A percentile compares a stretch with the other conserved stretches of the same genome.
phyloP scores from a whole-genome alignment of 129 eudicot species.

The Chrysanthemum lavandulifolium region DNA sequence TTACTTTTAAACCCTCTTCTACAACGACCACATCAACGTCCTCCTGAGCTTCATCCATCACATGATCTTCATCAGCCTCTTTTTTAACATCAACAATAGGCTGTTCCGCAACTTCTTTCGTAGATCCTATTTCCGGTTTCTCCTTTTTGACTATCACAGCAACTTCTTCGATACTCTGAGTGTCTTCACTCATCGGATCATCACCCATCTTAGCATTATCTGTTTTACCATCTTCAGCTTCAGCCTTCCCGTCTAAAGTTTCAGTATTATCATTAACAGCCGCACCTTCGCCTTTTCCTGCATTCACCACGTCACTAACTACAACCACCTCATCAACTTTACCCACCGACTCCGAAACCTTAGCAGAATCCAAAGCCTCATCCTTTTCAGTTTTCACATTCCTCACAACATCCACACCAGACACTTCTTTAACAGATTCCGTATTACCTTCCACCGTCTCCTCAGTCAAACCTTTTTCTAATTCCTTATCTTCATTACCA shows the following conservation, averaged over 20 bases:
- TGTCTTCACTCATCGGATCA: slow-evolving; percentile 13
- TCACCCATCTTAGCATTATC: slow-evolving; percentile 10
- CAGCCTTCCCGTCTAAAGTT: slow-evolving; percentile 22
- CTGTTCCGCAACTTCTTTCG: slow-evolving; percentile 22
- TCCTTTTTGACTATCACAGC: slow-evolving; percentile 1
- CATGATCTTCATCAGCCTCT: slow-evolving; percentile 20
- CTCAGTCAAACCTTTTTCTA: slow-evolving; percentile 15
- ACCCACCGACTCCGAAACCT: slow-evolving; percentile 13
- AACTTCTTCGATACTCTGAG: slow-evolving; percentile 15
- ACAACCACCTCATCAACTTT: slow-evolving; percentile 24
- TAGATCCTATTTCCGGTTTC: slow-evolving; percentile 14
- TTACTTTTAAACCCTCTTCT: slow-evolving; percentile 26
- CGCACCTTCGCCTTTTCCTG: slow-evolving; percentile 1
- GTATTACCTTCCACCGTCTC: slow-evolving; percentile 18
- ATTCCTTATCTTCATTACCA: not conserved
- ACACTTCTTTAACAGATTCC: slow-evolving; percentile 27
- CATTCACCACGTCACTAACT: slow-evolving; percentile 17
- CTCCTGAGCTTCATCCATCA: slow-evolving; percentile 21
- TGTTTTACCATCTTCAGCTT: slow-evolving; percentile 18
- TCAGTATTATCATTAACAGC: slow-evolving; percentile 12
- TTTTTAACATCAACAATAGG: slow-evolving; percentile 21
- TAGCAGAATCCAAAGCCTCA: slow-evolving; percentile 23
- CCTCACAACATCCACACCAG: slow-evolving; percentile 16
- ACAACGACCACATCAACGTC: slow-evolving; percentile 24
- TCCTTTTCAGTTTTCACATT: slow-evolving; percentile 26